phyloP scores from a whole-genome alignment of 2,329 filamentous ascomycete genomes.

The Acrodontium crateriforme region DNA sequence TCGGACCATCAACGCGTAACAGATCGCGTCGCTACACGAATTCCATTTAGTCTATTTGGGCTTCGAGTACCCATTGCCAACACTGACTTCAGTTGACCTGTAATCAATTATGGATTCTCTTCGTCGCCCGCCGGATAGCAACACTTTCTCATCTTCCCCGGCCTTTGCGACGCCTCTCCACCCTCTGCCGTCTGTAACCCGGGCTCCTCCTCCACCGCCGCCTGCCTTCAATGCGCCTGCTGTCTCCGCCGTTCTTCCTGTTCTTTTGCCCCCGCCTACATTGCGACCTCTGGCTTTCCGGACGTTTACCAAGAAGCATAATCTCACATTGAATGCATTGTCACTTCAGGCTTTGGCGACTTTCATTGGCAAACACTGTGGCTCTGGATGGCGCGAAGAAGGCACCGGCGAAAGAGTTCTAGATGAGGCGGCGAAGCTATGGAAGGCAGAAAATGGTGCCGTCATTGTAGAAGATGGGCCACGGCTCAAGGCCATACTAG shows the following conservation, averaged over 20 bases:
- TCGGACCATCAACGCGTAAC: too few species aligned
- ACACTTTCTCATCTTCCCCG: slow-evolving; percentile 70
- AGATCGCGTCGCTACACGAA: too few species aligned
- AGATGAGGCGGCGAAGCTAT: slow-evolving; percentile 78
- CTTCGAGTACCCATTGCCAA: too few species aligned
- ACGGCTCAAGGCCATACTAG: slow-evolving; percentile 64
- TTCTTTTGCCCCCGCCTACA: slow-evolving; percentile 75
- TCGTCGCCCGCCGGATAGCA: too few species aligned
- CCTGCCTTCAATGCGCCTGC: slow-evolving; percentile 35
- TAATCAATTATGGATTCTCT: too few species aligned
- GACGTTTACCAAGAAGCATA: slow-evolving; percentile 95
- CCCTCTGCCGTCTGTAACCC: slow-evolving; percentile 38
- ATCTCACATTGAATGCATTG: slow-evolving; percentile 76
- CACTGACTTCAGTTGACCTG: too few species aligned
- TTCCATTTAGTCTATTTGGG: too few species aligned
- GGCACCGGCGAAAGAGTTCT: slow-evolving; percentile 83
- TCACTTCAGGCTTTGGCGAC: slow-evolving; percentile 71
- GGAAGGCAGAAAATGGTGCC: slow-evolving; percentile 80
- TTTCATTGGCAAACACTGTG: slow-evolving; percentile 88
- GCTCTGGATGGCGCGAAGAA: slow-evolving; percentile 91
- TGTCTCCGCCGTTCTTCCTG: slow-evolving; percentile 60
- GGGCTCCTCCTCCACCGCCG: slow-evolving; percentile 33
- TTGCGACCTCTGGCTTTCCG: slow-evolving; percentile 84
- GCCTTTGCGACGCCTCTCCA: slow-evolving; percentile 79
- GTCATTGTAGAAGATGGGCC: slow-evolving; percentile 78